Percentiles rank a stretch among this genome's conserved stretches.
phyloP scores from a whole-genome alignment of 768 basidiomycete genomes.

The Russula sp. region DNA sequence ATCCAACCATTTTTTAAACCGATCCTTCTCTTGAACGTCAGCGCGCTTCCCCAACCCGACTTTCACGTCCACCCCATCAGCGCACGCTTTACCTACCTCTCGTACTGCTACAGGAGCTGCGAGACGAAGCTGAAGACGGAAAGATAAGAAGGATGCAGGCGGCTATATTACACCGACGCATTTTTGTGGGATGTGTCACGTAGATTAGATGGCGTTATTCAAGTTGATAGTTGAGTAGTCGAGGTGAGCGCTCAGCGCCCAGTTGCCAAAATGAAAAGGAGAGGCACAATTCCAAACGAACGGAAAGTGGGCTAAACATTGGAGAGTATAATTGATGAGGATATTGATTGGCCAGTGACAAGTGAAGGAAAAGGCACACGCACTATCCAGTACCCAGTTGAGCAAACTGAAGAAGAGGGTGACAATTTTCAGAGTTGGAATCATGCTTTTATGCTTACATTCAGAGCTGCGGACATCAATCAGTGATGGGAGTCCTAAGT shows the following conservation, averaged over 20 bases:
- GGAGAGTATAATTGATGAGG: neutral
- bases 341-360: neutral
- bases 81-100: too few relatives aligned
- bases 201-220: too few relatives aligned
- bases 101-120: neutral
- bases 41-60: too few relatives aligned
- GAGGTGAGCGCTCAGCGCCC: neutral
- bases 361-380: neutral
- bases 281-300: neutral
- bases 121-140: neutral
- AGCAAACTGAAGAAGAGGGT: too few relatives aligned
- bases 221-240: too few relatives aligned
- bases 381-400: slow-evolving; percentile 17
- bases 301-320: neutral
- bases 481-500: too few relatives aligned
- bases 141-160: neutral
- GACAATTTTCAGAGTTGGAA: too few relatives aligned
- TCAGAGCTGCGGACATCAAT: too few relatives aligned
- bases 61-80: too few relatives aligned
- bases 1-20: too few relatives aligned
- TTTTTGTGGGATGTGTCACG: neutral
- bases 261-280: neutral
- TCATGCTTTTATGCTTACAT: too few relatives aligned
- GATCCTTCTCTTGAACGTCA: too few relatives aligned
- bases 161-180: neutral